Evolutionary conservation across 2,329 filamentous ascomycete genomes (phyloP).

Genomic region (Fusarium scirpi): DNA sequence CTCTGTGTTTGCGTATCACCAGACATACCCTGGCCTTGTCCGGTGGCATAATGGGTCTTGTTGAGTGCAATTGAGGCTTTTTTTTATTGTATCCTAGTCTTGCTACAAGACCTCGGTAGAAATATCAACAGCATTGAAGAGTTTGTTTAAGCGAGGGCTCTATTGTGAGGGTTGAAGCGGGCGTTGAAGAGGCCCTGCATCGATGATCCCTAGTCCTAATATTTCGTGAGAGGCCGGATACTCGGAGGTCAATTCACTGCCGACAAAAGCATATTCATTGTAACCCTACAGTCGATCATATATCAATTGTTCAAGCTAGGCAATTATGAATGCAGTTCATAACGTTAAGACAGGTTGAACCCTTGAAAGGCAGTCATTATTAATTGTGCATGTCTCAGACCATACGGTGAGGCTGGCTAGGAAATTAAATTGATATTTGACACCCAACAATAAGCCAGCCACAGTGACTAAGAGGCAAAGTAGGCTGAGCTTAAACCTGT

Average conservation of each 20-base stretch:
- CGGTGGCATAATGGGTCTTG: slow-evolving; percentile 20
- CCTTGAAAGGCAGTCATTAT: not conserved
- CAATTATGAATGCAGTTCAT: not conserved
- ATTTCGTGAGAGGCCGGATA: slow-evolving; percentile 5
- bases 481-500: not conserved
- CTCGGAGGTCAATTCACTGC: slow-evolving; percentile 4
- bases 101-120: not conserved
- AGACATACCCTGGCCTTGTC: slow-evolving; percentile 25
- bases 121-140: not conserved
- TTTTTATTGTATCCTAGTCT: slow-evolving; percentile 10
- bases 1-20: slow-evolving; percentile 27
- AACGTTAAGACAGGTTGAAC: slow-evolving; percentile 4
- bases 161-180: slow-evolving; percentile 5
- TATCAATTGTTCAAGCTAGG: slow-evolving; percentile 3
- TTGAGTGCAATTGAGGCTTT: slow-evolving; percentile 12
- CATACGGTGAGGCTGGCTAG: slow-evolving; percentile 30
- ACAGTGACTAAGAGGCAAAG: not conserved
- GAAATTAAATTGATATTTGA: slow-evolving; percentile 16
- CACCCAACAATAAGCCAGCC: slow-evolving; percentile 7
- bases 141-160: not conserved
- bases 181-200: slow-evolving; percentile 13
- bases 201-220: slow-evolving; percentile 9
- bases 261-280: slow-evolving; percentile 13
- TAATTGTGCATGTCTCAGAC: slow-evolving; percentile 27
- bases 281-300: slow-evolving; percentile 15